A percentile compares a stretch with the other conserved stretches of the same genome.
phyloP scores from a whole-genome alignment of 805 yeast genomes.

The Wickerhamomyces subpelliculosus region DNA sequence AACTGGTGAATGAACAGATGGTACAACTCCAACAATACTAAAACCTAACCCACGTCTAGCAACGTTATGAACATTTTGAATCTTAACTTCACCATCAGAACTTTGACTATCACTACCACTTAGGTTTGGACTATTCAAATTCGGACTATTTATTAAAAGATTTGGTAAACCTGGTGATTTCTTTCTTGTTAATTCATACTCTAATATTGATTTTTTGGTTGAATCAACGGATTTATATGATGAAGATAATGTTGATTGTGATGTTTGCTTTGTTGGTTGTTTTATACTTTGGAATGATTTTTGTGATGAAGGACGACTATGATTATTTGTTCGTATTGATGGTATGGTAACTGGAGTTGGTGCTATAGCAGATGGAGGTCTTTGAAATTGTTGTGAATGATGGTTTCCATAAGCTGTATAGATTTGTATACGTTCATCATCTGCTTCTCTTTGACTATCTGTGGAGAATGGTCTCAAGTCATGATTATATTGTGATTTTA shows the following conservation, averaged over 20 bases:
- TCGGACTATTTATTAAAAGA: no score
- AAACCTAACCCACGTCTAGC: conserved; percentile 2
- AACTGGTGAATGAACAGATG: neutral
- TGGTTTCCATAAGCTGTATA: neutral
- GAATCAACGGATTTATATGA: conserved; percentile 8
- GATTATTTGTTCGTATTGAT: neutral
- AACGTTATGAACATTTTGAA: neutral
- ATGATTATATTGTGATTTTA: no score
- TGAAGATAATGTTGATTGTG: conserved; percentile 3
- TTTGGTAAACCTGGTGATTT: conserved; percentile 17
- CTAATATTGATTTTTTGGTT: conserved; percentile 9
- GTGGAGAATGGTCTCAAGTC: no score
- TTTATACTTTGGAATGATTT: neutral
- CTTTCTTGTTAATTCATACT: conserved; percentile 18
- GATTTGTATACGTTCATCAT: no score
- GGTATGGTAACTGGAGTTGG: neutral
- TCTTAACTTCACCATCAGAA: neutral
- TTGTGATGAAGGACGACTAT: no score
- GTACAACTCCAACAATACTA: conserved; percentile 1
- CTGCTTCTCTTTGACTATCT: no score
- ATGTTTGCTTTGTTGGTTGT: neutral
- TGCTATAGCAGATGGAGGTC: neutral
- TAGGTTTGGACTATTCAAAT: no score
- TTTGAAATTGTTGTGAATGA: neutral
- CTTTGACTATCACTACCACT: neutral